Evolutionary conservation across 2,329 filamentous ascomycete species (phyloP).

Genomic region (Fusarium coffeatum): DNA sequence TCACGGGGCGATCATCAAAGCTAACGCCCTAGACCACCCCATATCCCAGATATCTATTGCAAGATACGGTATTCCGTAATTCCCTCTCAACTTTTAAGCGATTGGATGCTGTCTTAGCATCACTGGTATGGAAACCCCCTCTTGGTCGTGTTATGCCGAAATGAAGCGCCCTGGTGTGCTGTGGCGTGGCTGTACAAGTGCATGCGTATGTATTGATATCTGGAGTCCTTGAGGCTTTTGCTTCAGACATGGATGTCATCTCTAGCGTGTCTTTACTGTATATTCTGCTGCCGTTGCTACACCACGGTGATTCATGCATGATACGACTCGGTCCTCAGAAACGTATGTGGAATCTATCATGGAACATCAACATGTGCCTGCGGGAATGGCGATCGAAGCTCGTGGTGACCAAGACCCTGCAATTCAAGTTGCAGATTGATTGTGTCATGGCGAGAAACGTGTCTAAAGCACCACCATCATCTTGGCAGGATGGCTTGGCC

Average conservation of each 20-base stretch:
- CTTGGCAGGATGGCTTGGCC: conserved; percentile 5
- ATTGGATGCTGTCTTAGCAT: conserved; percentile 3
- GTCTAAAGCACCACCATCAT: conserved; percentile 9
- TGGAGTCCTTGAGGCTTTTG: not conserved
- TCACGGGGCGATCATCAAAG: conserved; percentile 34
- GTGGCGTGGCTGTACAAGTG: conserved; percentile 25
- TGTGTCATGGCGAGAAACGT: conserved; percentile 20
- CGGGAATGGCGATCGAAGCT: not conserved
- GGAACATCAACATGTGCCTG: conserved; percentile 29
- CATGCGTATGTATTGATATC: conserved; percentile 18
- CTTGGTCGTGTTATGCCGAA: conserved; percentile 33
- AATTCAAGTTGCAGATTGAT: conserved; percentile 8
- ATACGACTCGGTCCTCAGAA: conserved; percentile 38
- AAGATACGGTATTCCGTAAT: conserved; percentile 7
- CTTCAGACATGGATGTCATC: conserved; percentile 14
- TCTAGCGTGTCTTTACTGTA: conserved; percentile 24
- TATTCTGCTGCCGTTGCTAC: not conserved
- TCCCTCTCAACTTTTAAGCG: conserved; percentile 2
- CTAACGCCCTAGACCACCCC: conserved; percentile 2
- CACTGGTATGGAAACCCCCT: conserved; percentile 1
- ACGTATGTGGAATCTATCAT: conserved; percentile 1
- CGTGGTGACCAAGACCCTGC: conserved; percentile 5
- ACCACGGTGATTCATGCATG: conserved; percentile 44
- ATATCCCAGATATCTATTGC: not conserved
- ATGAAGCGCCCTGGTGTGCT: conserved; percentile 32